Evolutionary conservation across 164 flowering plant genomes (phyloP).

Genomic region (Magnolia changhungtana): DNA sequence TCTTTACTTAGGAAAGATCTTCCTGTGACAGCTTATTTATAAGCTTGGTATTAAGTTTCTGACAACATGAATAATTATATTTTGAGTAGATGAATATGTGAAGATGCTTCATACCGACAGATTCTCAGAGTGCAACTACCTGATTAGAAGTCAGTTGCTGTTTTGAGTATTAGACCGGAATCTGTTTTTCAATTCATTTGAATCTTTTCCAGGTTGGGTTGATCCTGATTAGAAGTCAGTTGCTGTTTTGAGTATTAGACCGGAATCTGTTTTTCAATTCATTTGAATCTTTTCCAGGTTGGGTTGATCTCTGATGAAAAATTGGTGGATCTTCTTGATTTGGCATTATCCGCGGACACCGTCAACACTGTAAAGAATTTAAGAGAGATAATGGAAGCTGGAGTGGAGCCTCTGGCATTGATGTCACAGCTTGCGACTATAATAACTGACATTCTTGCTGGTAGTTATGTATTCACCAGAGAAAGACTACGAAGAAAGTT

Average conservation of each 20-base stretch:
- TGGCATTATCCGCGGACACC: constrained; percentile 97
- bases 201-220: constrained; percentile 76
- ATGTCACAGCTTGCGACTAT: constrained; percentile 99
- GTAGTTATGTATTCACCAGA: constrained; percentile 70
- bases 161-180: not conserved
- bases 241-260: not conserved
- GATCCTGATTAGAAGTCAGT: constrained; percentile 44
- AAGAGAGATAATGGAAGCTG: constrained; percentile 92
- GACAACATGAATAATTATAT: not conserved
- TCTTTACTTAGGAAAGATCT: not conserved
- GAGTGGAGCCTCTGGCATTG: constrained; percentile 91
- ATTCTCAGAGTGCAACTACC: not conserved
- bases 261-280: not conserved
- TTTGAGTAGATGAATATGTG: not conserved
- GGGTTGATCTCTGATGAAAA: constrained; percentile 96
- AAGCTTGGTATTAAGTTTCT: not conserved
- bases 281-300: constrained; percentile 47
- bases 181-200: not conserved
- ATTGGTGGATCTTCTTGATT: constrained; percentile 93
- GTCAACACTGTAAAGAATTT: constrained; percentile 92
- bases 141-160: not conserved
- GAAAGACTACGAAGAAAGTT: constrained; percentile 76
- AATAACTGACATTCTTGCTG: constrained; percentile 95
- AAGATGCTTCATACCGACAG: not conserved
- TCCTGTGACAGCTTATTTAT: not conserved